Base-by-base conservation (phyloP, 306 rosid genomes). In the Castanea sativa region DNA sequence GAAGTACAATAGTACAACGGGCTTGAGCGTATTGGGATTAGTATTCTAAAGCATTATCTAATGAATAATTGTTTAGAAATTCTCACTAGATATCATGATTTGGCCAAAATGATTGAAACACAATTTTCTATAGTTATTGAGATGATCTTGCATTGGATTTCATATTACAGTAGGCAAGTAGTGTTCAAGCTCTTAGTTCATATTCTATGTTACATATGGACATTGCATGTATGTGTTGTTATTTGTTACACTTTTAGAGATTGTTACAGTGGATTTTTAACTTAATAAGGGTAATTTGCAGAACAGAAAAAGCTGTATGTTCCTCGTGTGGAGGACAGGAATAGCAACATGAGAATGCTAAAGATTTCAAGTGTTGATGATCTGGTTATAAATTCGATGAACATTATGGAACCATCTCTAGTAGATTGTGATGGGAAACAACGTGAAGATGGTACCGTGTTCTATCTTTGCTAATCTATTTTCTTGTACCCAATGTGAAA, bases 311-410 rank as follows among this genome's bases (percentile, higher is more conserved):
- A 3, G 12, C 63, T 73, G 27, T 73, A 73, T 53, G 43, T 29
- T 73, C 76, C 76, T 21, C 76, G 38, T 1, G 61, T 73, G 23
- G 60, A 43, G 76, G 76, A 73, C 49, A 52, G 76, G 60, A 53
- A 73, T 73, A 73, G 63, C 76, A 52, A 73, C 63, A 74, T 74
- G 78, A 56, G 53, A 57, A 74, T 55, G 78, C 68, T 74, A 16
- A 57, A 35, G 20, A 57, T 74, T 19, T 19, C 33, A 20, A 74
- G 5, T 55, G 45, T 74, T 55, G 19, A 20, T 35, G 68, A 30
- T 32, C 68, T 74, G 65, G 12, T 18, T 10, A 27, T 30, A 10
- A 74, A 74, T 74, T 56, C 68, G 5, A 75, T 75, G 70, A 5
- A 75, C 6, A 33, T 57, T 19, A 33, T 75, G 57, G 70, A 59